phyloP scores from a whole-genome alignment of 305 asterid species.

The Fraxinus baroniana region DNA sequence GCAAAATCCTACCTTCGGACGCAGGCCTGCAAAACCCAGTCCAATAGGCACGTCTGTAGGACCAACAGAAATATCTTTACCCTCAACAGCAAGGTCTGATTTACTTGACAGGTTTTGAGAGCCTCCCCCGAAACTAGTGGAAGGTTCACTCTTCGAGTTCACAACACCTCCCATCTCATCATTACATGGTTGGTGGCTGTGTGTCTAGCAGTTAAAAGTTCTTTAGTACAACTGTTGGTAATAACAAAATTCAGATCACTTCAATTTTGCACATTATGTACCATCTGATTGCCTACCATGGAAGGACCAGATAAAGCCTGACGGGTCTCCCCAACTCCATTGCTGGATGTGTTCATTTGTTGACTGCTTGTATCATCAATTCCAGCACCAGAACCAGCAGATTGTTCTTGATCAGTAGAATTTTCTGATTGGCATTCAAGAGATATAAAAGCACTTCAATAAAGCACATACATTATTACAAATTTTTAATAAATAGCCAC shows the following conservation, averaged over 20 bases:
- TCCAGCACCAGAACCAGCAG: slow-evolving; percentile 30
- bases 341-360: slow-evolving; percentile 20
- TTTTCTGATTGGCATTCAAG: slow-evolving; percentile 44
- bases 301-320: slow-evolving; percentile 20
- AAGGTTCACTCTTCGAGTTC: slow-evolving; percentile 27
- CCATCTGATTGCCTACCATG: slow-evolving; percentile 36
- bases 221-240: slow-evolving; percentile 11
- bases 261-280: slow-evolving; percentile 8
- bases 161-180: slow-evolving; percentile 5
- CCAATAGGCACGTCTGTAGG: slow-evolving; percentile 67
- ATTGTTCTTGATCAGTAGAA: slow-evolving; percentile 38
- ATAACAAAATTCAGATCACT: slow-evolving; percentile 7
- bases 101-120: slow-evolving; percentile 26
- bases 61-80: slow-evolving; percentile 33
- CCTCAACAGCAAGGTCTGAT: slow-evolving; percentile 28
- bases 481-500: neutral
- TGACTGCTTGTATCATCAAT: slow-evolving; percentile 29
- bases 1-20: slow-evolving; percentile 60
- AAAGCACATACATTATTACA: neutral
- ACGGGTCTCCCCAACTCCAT: slow-evolving; percentile 25
- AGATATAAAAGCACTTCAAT: slow-evolving; percentile 17
- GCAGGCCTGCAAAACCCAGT: slow-evolving; percentile 73
- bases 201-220: slow-evolving; percentile 33
- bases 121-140: slow-evolving; percentile 32
- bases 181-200: slow-evolving; percentile 20